Base-by-base conservation (phyloP, 768 basidiomycete species). In the Paxillus involutus region DNA sequence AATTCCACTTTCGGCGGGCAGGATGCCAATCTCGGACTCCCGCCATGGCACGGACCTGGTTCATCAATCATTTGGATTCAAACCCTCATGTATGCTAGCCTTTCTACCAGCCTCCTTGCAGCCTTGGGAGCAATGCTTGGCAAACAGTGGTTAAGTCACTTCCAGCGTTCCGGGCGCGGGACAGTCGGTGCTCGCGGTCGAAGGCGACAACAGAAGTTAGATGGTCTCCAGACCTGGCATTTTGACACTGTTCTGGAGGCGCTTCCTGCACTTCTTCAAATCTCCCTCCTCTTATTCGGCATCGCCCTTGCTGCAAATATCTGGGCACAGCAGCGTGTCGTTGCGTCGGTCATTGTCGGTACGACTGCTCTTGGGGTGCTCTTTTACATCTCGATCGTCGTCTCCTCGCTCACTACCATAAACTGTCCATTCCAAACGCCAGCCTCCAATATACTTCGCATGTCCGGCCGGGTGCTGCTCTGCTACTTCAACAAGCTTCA, bases 231-330 rank as follows among this genome's bases (percentile, higher is more conserved):
- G 21, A 21, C 44, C 10, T 64, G 63, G 63, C 51, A 47, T 21
- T 65, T 64, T 17, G 47, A 53, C 19, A 14, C 48, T 44, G 35
- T 57, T 37, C 40, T 64, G 41, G 51, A 53, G 36, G n/a, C 40
- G 6, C 46, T 64, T 1, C 64, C 63, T 2, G 49, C 56, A 7
- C 46, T 64, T 10, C 48, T 64, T 35, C 64, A 64, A 42, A 19
- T 64, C 30, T 65, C 63, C 1, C 55, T 65, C 33, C 42, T 66
- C 12, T 41, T 65, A n/a, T 65, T 65, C 42, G 43, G 47, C 10
- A 49, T 56, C 24, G 44, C 65, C 8, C 56, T 65, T 33, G 32
- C 59, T 6, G 45, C 56, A 6, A 50, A 52, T 29, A 17, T 59
- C 13, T 63, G 62, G 62, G 44, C 49, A 13, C n/a, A 55, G 19